Conservation (phyloP, 2,329 filamentous ascomycete genomes). For the Xylariaceae sp. region DNA sequence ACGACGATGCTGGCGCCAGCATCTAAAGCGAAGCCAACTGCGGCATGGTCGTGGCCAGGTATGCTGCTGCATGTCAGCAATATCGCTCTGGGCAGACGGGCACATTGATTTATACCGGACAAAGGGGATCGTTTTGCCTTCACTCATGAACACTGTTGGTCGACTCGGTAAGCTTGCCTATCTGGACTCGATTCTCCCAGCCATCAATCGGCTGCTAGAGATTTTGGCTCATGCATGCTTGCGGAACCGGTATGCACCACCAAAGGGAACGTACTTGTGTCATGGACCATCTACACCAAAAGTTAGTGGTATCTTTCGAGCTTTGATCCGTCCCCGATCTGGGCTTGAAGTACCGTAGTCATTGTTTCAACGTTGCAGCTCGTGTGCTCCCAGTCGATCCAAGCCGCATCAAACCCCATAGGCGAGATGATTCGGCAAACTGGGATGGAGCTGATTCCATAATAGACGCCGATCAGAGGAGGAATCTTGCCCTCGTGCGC, state of each 20-base stretch:
- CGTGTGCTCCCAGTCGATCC: slow-evolving; percentile 42
- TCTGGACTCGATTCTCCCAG: too few species aligned
- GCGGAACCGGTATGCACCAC: too few species aligned
- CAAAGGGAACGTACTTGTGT: slow-evolving; percentile 26
- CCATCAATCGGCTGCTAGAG: too few species aligned
- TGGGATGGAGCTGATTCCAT: slow-evolving; percentile 31
- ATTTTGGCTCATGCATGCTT: too few species aligned
- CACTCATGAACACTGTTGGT: slow-evolving; percentile 32
- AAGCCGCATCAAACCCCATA: slow-evolving; percentile 35
- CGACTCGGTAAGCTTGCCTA: not conserved
- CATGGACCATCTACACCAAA: slow-evolving; percentile 33
- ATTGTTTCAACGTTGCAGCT: slow-evolving; percentile 41
- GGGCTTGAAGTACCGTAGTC: slow-evolving; percentile 11
- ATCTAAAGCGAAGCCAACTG: slow-evolving; percentile 39
- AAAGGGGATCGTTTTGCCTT: slow-evolving; percentile 36
- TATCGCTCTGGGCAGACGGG: too few species aligned
- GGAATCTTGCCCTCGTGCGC: slow-evolving; percentile 38
- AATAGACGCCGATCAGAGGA: slow-evolving; percentile 34
- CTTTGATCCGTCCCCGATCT: not conserved
- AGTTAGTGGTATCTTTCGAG: not conserved
- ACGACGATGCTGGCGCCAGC: slow-evolving; percentile 40
- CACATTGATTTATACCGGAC: slow-evolving; percentile 31
- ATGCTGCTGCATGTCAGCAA: too few species aligned
- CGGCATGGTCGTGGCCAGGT: slow-evolving; percentile 38
- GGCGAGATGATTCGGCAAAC: slow-evolving; percentile 33